Evolutionary conservation across 2,329 filamentous ascomycete genomes (phyloP), one percentile per base, ranked within the genome.

Genomic region (Nemania sp.): DNA sequence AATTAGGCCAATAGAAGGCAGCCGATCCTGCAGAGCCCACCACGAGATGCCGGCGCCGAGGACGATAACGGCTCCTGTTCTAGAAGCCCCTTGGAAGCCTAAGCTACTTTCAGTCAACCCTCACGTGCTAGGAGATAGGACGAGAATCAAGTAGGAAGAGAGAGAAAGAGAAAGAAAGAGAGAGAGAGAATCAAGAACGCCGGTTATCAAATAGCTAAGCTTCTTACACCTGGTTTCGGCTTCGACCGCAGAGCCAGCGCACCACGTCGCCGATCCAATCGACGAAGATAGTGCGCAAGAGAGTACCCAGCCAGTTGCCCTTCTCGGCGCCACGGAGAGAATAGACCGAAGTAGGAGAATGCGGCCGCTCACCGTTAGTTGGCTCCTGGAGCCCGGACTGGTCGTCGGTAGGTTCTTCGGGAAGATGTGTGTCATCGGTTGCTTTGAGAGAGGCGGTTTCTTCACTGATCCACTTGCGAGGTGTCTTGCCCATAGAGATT

Each of bases 201-300:
- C 20, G n/a, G 20, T 10, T 22, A 52, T 54, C 27, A 57, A 59
- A 56, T 55, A 58, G 57, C 32, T 8, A 35, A 35, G 32, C 57
- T 55, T 67, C 77, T 79, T 77, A 80, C 75, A 74, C 73, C 67
- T 74, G 71, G 54, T 74, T 74, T 67, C 71, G 77, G 55, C 54
- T 24, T 35, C 73, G 69, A 45, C 74, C 70, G 45, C 74, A 80
- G 38, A 81, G 67, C 64, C 72, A 77, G 26, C 70, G 72, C 35
- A 81, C 72, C 51, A 82, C 68, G 13, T 79, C 77, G 2, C 81
- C 79, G 15, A 83, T 74, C 77, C 79, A 80, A 57, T 81, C 80
- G 51, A 82, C 78, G 67, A 83, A 79, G 1, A 82, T 57, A 3
- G 79, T 67, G 35, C 71, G 75, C 55, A 82, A 71, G 61, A 82